Base-by-base conservation (phyloP, 2,329 filamentous ascomycete genomes). In the Microcyclosporella mali region DNA sequence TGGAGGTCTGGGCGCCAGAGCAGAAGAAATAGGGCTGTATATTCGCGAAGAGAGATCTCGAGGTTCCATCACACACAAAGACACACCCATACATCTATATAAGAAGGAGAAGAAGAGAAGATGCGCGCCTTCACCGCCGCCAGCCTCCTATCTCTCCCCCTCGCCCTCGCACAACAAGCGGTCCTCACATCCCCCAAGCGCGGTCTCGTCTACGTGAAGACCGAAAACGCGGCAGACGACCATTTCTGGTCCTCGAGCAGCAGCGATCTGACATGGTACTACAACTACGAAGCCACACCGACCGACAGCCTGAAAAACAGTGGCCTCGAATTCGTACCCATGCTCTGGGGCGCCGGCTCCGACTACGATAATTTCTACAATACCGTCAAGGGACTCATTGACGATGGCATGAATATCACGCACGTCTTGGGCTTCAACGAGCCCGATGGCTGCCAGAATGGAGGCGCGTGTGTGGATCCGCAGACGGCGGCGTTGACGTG, bases 391-490 rank as follows among this genome's bases (percentile, higher is more conserved):
- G 50, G 55, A 1, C 70, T 82, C 39, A 71, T 86, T 41, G 54
- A 68, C 34, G 54, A 63, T 30, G 69, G 69, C 29, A 72, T 67
- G 50, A 80, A 82, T 50, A 78, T 89, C 56, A 73, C 69, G 10
- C 77, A 86, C 55, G 77, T 86, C 2, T 69, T 90, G n/a, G 75
- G 71, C 19, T 89, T 88, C 70, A 90, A 92, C 64, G 86, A 92
- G 60, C 86, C 86, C 0, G 84, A 90, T 57, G 78, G 75, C 12
- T 62, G 68, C 15, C 55, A 59, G 1, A 73, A 69, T 7, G 83
- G 83, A 31, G 85, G 85, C 3, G 82, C 77, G 50, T 69, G 77
- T 50, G 67, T 89, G 16, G 59, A 70, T 1, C 78, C 84, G 0
- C 60, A 68, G 7, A 60, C 66, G 1, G 86, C 85, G 0, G 86